These are phyloP conservation scores for Knoxia roxburghii DNA, from an alignment of 257 asterid genomes.

Conservation along the genomic window DNA sequence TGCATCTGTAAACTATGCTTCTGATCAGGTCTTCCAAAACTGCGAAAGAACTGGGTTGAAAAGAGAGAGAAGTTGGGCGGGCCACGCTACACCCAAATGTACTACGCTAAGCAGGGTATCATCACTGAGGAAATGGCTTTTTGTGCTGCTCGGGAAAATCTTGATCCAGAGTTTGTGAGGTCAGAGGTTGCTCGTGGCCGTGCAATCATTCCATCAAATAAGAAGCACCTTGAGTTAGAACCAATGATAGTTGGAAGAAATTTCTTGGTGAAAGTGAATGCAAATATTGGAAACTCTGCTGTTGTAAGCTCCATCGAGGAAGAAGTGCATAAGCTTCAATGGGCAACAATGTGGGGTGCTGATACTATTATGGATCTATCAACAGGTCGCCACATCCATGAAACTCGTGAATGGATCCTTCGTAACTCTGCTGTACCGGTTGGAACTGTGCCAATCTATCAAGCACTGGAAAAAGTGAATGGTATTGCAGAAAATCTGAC, in stretches of 20 bases:
- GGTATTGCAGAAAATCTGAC: slow-evolving; percentile 88
- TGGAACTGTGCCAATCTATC: slow-evolving; percentile 95
- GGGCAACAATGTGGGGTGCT: slow-evolving; percentile 99
- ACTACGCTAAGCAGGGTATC: slow-evolving; percentile 84
- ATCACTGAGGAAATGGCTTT: slow-evolving; percentile 89
- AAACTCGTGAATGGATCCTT: slow-evolving; percentile 97
- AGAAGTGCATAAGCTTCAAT: slow-evolving; percentile 95
- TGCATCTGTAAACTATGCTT: slow-evolving; percentile 13
- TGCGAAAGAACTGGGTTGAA: slow-evolving; percentile 83
- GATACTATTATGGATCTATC: slow-evolving; percentile 97
- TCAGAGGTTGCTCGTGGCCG: slow-evolving; percentile 98
- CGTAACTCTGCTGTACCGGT: slow-evolving; percentile 96
- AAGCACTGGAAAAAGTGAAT: slow-evolving; percentile 85
- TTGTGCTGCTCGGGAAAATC: slow-evolving; percentile 93
- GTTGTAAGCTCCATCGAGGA: slow-evolving; percentile 93
- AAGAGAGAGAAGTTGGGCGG: slow-evolving; percentile 73
- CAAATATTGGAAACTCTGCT: slow-evolving; percentile 93
- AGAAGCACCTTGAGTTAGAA: slow-evolving; percentile 85
- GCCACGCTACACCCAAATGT: slow-evolving; percentile 89
- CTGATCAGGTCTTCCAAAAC: slow-evolving; percentile 75
- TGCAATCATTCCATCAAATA: slow-evolving; percentile 94
- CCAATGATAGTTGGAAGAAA: slow-evolving; percentile 95
- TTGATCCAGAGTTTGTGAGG: slow-evolving; percentile 86
- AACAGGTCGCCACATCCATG: slow-evolving; percentile 91
- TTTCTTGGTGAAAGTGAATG: slow-evolving; percentile 90